Conservation (phyloP, 768 basidiomycete species). For the Wakefieldia striispora region DNA sequence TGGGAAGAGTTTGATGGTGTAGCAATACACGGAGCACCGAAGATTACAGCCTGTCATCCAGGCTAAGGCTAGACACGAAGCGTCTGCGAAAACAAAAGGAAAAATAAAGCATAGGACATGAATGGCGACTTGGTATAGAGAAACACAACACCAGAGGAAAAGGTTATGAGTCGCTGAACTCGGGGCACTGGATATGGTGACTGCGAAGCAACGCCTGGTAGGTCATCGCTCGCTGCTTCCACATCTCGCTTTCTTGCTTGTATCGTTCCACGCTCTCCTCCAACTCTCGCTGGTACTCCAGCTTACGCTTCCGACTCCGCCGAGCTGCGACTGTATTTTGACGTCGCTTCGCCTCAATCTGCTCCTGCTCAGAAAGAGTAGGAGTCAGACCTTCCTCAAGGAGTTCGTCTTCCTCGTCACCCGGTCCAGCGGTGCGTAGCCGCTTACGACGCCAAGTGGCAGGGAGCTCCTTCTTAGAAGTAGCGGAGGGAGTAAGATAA, state of each 20-base stretch:
- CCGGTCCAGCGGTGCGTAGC: slow-evolving; percentile 45
- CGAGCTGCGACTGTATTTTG: slow-evolving; percentile 87
- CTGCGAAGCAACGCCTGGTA: slow-evolving; percentile 51
- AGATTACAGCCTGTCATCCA: slow-evolving; percentile 29
- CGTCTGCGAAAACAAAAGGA: slow-evolving; percentile 7
- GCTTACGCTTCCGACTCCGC: slow-evolving; percentile 71
- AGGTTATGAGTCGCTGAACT: slow-evolving; percentile 36
- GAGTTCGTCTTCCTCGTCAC: slow-evolving; percentile 46
- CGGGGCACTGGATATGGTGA: slow-evolving; percentile 57
- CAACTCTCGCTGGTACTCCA: slow-evolving; percentile 63
- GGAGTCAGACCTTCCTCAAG: slow-evolving; percentile 29
- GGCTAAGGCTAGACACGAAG: slow-evolving; percentile 1
- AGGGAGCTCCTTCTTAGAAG: slow-evolving; percentile 78
- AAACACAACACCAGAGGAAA: slow-evolving; percentile 1
- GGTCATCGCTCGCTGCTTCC: slow-evolving; percentile 53
- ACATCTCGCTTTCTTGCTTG: slow-evolving; percentile 58
- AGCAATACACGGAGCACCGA: slow-evolving; percentile 44
- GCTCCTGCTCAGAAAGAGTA: slow-evolving; percentile 55
- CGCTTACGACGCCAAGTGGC: slow-evolving; percentile 68
- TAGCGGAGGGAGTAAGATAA: slow-evolving; percentile 70
- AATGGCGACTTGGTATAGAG: slow-evolving; percentile 4
- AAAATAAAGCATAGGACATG: slow-evolving; percentile 6
- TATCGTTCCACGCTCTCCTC: slow-evolving; percentile 54
- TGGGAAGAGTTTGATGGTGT: slow-evolving; percentile 29
- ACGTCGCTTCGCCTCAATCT: slow-evolving; percentile 74